Percentiles rank a stretch among this genome's conserved stretches.
Conservation (phyloP, 2,329 filamentous ascomycete species). For the Sarocladium brachiariae region DNA sequence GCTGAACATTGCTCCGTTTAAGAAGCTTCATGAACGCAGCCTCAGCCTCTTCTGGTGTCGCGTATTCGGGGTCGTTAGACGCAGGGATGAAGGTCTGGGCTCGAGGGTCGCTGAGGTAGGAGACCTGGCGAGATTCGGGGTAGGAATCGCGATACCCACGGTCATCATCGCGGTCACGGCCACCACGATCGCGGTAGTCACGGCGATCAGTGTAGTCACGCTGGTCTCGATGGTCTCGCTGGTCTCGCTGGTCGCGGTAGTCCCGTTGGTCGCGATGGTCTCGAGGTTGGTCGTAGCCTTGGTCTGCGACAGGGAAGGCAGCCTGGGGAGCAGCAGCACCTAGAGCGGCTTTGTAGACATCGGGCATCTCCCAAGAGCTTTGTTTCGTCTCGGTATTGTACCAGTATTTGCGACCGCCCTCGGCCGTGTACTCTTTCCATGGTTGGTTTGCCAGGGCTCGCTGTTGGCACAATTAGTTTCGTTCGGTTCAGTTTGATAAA, state of each 20-base stretch:
- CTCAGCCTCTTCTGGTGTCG: constrained; percentile 79
- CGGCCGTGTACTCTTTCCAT: constrained; percentile 88
- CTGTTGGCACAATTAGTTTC: constrained; percentile 34
- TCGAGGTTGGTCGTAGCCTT: constrained; percentile 17
- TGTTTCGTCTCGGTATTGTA: constrained; percentile 87
- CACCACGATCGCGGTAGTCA: constrained; percentile 23
- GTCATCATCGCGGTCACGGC: constrained; percentile 16
- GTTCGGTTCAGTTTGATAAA: too few relatives aligned
- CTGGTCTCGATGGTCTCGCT: constrained; percentile 14
- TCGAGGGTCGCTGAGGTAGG: constrained; percentile 48
- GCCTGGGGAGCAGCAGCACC: constrained; percentile 31
- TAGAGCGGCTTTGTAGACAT: constrained; percentile 68
- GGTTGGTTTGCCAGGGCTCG: constrained; percentile 74
- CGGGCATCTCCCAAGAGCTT: constrained; percentile 93
- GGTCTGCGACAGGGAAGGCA: constrained; percentile 20
- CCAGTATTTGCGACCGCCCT: constrained; percentile 89
- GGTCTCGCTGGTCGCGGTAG: constrained; percentile 16
- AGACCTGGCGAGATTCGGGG: constrained; percentile 51
- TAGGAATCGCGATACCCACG: constrained; percentile 26
- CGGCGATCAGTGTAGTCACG: constrained; percentile 13
- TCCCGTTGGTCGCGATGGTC: constrained; percentile 31
- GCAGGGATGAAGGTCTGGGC: constrained; percentile 55
- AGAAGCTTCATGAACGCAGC: constrained; percentile 88
- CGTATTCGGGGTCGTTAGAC: constrained; percentile 69
- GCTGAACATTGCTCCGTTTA: constrained; percentile 74